phyloP scores from a whole-genome alignment of 257 asterid species.

The Solanum pennellii region DNA sequence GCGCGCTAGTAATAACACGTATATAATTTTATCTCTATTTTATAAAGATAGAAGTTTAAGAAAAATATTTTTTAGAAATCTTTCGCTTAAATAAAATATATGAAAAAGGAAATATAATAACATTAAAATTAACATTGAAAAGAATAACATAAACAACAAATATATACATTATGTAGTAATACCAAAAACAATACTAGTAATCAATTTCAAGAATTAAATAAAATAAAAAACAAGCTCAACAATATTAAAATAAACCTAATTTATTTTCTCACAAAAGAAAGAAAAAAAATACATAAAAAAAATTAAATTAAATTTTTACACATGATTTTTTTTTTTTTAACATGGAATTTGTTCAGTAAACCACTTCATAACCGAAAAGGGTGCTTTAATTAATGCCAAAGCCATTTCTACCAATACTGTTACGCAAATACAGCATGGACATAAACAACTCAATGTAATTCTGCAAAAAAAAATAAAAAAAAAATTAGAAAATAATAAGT shows the following conservation, averaged over 20 bases:
- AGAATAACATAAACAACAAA: background rate
- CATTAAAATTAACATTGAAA: background rate
- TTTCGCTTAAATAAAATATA: background rate
- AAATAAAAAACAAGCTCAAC: background rate
- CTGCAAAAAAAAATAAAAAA: slow-evolving; percentile 16
- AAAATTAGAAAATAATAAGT: background rate
- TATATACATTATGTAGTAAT: background rate
- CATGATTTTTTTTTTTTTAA: background rate
- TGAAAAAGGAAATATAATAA: background rate
- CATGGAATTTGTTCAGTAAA: slow-evolving; percentile 30
- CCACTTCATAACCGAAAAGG: slow-evolving; percentile 28
- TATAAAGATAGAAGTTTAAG: too few species aligned
- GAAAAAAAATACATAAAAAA: background rate
- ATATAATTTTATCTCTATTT: too few species aligned
- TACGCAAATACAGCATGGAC: slow-evolving; percentile 77
- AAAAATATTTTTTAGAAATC: too few species aligned
- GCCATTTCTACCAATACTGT: slow-evolving; percentile 64
- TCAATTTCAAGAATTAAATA: background rate
- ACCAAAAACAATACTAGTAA: background rate
- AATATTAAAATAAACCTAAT: background rate
- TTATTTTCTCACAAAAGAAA: background rate
- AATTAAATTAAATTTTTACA: background rate
- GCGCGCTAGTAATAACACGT: too few species aligned
- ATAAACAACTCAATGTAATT: slow-evolving; percentile 48
- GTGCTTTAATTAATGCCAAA: slow-evolving; percentile 40